Base-by-base conservation (phyloP, 192 early-diverging fungal genomes). In the Umbelopsis ramanniana region DNA sequence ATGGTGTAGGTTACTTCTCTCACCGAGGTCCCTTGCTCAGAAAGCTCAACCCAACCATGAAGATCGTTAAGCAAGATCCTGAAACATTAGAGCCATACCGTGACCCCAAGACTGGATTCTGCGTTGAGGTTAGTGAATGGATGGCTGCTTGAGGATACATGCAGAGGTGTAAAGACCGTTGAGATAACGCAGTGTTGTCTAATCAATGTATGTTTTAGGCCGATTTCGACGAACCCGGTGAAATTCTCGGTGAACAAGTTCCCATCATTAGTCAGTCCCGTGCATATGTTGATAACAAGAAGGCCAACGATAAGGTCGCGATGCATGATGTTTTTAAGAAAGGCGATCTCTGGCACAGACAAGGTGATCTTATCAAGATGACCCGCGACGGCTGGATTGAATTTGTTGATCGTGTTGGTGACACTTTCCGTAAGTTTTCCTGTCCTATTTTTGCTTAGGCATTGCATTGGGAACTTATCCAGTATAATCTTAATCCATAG, bases 331-430 rank as follows among this genome's bases (percentile, higher is more conserved):
- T 81, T 12, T 83, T 88, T 48, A 70, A 46, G 46, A 83, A 90
- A 57, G 88, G 83, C 17, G 89, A 91, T 54, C 40, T 68, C n/a
- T 90, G 81, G 60, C 70, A 75, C 45, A 52, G 85, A 6, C 79
- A 80, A 33, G 88, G 89, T 2, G 88, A 89, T 72, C 50, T 88
- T 11, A 50, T 89, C 4, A 80, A 79, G 46, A 68, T 45, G 15
- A 81, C 79, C 66, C 47, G 72, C 26, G 75, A 83, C 17, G 74
- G 79, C 3, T 88, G 78, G 67, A 73, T 76, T 57, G 87, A 86
- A 67, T 89, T 90, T 77, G 81, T 86, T 12, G 88, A 89, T 29
- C 83, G 89, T 23, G 77, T 83, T 52, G 88, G 89, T 2, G 88
- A 90, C 57, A 87, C 89, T 24, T 90, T 83, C 70, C 76, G 89